Evolutionary conservation across 805 yeast genomes (phyloP), one percentile per base, ranked within the genome.

Genomic region (Ogataea henricii): DNA sequence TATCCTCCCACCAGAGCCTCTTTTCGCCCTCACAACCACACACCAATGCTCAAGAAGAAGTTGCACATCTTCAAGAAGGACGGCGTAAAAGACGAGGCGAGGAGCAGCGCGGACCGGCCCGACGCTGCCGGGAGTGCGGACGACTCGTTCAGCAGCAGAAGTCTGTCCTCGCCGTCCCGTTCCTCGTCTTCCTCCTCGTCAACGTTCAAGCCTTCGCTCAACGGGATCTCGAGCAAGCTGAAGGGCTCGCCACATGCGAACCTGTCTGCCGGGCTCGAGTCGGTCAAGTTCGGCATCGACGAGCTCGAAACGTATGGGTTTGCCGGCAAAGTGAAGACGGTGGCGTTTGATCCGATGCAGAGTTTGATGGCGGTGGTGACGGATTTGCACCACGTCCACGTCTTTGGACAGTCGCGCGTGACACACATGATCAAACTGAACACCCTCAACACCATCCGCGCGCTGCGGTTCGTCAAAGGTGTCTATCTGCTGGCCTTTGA

Each of bases 321-420:
- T 27, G 71, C 76, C 14, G 92, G 95, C 10, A 76, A 77, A 12
- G 78, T 87, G 7, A 69, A 80, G 29, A 81, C 88, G 0, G 62
- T 82, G 33, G 95, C 94, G 0, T 87, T 76, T 66, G 98, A 94
- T 63, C 96, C 96, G 3, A 83, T 88, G 1, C 99, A 94, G 65
- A 81, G 94, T 45, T 73, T 94, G 22, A 66, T 90, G 57, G 97
- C 97, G 0, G 70, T 89, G 0, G 85, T 90, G 2, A 89, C 96
- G 0, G 82, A 76, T 30, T 62, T 69, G 6, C 88, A 90, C 34
- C 81, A 81, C 38, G 73, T 94, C 13, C 83, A 87, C 54, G 85
- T 94, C 4, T 85, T 82, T 61, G 99, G 98, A 1, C 92, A 87
- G 59, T 82, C 84, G 35, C 82, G 85, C 45, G 96, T 90, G 8